Conservation (phyloP, 352 stramenopile genomes). For the Phytopythium oedochilum region DNA sequence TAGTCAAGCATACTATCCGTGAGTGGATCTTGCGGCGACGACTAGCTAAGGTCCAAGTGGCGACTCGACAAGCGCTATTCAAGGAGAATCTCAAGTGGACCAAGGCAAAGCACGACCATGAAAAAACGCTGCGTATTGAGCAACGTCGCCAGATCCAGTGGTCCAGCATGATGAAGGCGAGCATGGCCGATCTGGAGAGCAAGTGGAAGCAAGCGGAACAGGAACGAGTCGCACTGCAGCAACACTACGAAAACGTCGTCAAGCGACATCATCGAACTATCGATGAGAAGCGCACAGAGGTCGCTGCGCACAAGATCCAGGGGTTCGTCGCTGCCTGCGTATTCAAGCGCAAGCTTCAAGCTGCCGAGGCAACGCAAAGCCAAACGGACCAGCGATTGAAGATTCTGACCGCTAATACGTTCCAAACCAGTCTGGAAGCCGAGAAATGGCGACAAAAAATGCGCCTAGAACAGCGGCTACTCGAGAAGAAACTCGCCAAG, state of each 20-base stretch:
- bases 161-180: slow-evolving; percentile 23
- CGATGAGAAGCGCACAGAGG: slow-evolving; percentile 14
- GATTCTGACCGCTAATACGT: neutral
- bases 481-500: neutral
- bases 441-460: slow-evolving; percentile 3
- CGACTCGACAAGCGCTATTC: slow-evolving; percentile 32
- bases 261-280: slow-evolving; percentile 21
- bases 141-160: slow-evolving; percentile 25
- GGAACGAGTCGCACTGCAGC: slow-evolving; percentile 19
- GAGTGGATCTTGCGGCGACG: slow-evolving; percentile 34
- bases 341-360: slow-evolving; percentile 25
- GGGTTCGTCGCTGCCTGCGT: slow-evolving; percentile 27
- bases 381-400: slow-evolving; percentile 9
- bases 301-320: slow-evolving; percentile 32
- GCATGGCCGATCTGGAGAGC: slow-evolving; percentile 29
- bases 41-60: slow-evolving; percentile 25
- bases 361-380: slow-evolving; percentile 14
- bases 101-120: slow-evolving; percentile 39
- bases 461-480: neutral
- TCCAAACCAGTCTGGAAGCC: slow-evolving; percentile 1
- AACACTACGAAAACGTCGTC: slow-evolving; percentile 23
- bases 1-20: slow-evolving; percentile 38
- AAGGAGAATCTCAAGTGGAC: slow-evolving; percentile 38
- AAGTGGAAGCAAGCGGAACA: slow-evolving; percentile 32
- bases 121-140: slow-evolving; percentile 33